A percentile compares a stretch with the other conserved stretches of the same genome.
These are phyloP conservation scores for Entophlyctis helioformis DNA, from an alignment of 192 early-diverging fungal genomes.

Conservation along the genomic window DNA sequence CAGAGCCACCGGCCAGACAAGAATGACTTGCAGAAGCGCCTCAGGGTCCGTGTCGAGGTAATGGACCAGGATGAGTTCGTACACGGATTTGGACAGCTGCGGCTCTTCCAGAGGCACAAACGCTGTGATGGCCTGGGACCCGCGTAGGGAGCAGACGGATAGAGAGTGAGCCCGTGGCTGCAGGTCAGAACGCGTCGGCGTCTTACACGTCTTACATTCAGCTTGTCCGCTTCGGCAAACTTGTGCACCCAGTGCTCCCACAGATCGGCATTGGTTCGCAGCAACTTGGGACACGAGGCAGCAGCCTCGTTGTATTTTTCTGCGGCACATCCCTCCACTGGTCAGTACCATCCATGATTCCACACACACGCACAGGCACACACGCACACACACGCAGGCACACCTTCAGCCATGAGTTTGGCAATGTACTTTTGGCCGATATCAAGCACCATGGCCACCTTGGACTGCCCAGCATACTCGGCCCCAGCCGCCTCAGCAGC, in stretches of 20 bases:
- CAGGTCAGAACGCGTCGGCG: too few relatives aligned
- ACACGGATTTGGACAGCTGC: conserved; percentile 64
- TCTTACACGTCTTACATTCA: too few relatives aligned
- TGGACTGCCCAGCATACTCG: conserved; percentile 16
- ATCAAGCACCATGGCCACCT: conserved; percentile 43
- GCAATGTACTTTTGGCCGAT: conserved; percentile 75
- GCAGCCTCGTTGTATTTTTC: conserved; percentile 59
- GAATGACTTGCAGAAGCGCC: conserved; percentile 52
- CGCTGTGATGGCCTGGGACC: conserved; percentile 51
- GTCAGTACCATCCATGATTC: too few relatives aligned
- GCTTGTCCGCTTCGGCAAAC: conserved; percentile 76
- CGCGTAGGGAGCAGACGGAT: too few relatives aligned
- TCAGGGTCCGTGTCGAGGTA: conserved; percentile 55
- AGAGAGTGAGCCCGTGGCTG: too few relatives aligned
- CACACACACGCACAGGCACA: too few relatives aligned
- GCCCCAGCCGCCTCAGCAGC: conserved; percentile 47
- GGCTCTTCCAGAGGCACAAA: conserved; percentile 66
- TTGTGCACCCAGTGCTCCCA: conserved; percentile 91
- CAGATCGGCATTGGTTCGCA: conserved; percentile 48
- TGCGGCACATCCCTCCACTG: not conserved
- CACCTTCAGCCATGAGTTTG: conserved; percentile 57
- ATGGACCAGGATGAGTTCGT: conserved; percentile 75
- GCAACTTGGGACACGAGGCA: conserved; percentile 55
- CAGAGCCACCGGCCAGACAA: conserved; percentile 65
- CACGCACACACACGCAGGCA: not conserved